These are phyloP conservation scores for Symbiodinium natans DNA, from an alignment of 73 alveolate species.

Conservation along the genomic window DNA sequence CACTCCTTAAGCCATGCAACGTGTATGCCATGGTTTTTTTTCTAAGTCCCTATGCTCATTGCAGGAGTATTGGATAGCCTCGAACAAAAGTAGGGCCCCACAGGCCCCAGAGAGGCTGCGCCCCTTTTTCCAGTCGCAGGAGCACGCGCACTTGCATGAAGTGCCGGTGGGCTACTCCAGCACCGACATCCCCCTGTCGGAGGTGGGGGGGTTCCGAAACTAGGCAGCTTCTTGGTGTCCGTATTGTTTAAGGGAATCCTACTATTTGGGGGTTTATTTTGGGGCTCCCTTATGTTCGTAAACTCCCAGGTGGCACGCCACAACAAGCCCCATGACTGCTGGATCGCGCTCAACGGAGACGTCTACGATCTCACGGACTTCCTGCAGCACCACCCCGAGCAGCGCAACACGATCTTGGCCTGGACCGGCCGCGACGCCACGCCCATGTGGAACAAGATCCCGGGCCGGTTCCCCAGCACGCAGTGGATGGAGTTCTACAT, in stretches of 20 bases:
- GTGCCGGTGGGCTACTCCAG: conserved; percentile 12
- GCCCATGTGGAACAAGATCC: conserved; percentile 40
- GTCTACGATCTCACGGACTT: conserved; percentile 73
- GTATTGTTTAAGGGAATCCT: not conserved
- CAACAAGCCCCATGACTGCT: conserved; percentile 86
- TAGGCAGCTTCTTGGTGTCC: not conserved
- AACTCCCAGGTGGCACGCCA: conserved; percentile 40
- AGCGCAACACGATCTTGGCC: conserved; percentile 77
- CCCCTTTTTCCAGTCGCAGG: not conserved
- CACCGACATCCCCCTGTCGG: conserved; percentile 64
- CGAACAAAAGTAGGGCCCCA: too few species aligned
- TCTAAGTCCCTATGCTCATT: too few species aligned
- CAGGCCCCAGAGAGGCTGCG: too few species aligned
- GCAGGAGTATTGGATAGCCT: too few species aligned
- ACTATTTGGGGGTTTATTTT: not conserved
- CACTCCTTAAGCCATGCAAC: too few species aligned
- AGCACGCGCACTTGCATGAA: conserved; percentile 46
- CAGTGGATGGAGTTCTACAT: conserved; percentile 64
- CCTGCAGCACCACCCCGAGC: conserved; percentile 53
- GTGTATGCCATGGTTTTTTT: too few species aligned
- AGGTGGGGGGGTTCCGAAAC: not conserved
- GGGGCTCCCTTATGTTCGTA: not conserved
- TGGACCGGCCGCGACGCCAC: conserved; percentile 86
- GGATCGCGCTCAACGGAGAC: conserved; percentile 56
- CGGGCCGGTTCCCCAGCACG: conserved; percentile 42